A percentile compares a stretch with the other conserved stretches of the same genome.
Conservation (phyloP, 2,329 filamentous ascomycete genomes). For the Fusarium buharicum region DNA sequence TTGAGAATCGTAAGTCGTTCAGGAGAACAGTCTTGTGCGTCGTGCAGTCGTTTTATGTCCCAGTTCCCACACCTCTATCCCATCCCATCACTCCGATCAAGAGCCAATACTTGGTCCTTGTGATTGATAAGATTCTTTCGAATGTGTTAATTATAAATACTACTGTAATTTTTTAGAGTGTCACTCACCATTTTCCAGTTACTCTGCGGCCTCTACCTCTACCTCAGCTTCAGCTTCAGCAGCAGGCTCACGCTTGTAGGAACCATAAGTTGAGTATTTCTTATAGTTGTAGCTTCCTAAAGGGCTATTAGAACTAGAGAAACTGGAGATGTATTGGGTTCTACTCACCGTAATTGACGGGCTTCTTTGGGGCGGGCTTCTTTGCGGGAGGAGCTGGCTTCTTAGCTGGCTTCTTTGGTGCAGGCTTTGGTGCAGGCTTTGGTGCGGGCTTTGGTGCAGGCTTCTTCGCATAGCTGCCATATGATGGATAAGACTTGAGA, state of each 20-base stretch:
- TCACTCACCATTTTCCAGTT: neutral
- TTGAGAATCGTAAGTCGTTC: conserved; percentile 35
- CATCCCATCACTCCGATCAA: too few species aligned
- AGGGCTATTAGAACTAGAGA: neutral
- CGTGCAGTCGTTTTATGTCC: conserved; percentile 7
- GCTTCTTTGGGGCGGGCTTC: conserved; percentile 9
- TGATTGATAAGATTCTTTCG: too few species aligned
- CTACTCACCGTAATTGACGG: conserved; percentile 14
- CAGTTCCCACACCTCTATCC: neutral
- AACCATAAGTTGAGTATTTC: conserved; percentile 21
- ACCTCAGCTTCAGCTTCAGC: conserved; percentile 4
- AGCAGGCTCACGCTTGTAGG: conserved; percentile 18
- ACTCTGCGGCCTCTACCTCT: neutral
- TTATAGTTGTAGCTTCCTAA: conserved; percentile 26
- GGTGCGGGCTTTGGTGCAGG: neutral
- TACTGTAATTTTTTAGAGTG: too few species aligned
- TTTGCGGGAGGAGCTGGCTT: conserved; percentile 4
- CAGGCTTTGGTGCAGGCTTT: conserved; percentile 13
- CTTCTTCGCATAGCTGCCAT: conserved; percentile 10
- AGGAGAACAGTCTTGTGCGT: conserved; percentile 28
- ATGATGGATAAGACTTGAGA: neutral
- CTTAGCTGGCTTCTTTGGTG: conserved; percentile 17
- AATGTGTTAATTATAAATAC: too few species aligned
- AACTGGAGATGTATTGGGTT: accelerated
- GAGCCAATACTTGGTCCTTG: too few species aligned